Evolutionary conservation across 805 yeast genomes (phyloP).

Genomic region (Ascoidea tarda): DNA sequence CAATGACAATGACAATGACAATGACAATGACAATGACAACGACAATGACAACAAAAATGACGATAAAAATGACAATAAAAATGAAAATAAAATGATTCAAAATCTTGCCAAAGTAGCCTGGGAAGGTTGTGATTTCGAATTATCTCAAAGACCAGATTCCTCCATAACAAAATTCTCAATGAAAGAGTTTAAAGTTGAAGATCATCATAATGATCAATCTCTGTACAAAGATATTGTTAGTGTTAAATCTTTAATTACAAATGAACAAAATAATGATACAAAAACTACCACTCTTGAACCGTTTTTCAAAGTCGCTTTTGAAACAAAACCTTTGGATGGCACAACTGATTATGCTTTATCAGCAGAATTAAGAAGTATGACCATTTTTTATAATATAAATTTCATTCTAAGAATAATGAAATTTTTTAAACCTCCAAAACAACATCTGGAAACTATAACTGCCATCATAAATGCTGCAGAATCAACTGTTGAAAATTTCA

Average conservation of each 20-base stretch:
- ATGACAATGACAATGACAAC: constrained; percentile 19
- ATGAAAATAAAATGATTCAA: constrained; percentile 11
- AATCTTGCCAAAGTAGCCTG: constrained; percentile 67
- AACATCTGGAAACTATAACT: constrained; percentile 76
- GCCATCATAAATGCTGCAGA: constrained; percentile 92
- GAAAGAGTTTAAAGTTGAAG: constrained; percentile 75
- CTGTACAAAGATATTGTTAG: constrained; percentile 81
- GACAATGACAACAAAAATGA: constrained; percentile 5
- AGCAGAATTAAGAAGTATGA: constrained; percentile 72
- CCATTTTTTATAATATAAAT: constrained; percentile 76
- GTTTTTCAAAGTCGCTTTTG: constrained; percentile 71
- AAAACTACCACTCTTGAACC: constrained; percentile 29
- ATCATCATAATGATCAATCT: constrained; percentile 57
- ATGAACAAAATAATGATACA: constrained; percentile 15
- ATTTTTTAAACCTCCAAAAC: constrained; percentile 80
- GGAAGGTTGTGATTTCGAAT: constrained; percentile 66
- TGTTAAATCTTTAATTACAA: constrained; percentile 47
- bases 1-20: not conserved
- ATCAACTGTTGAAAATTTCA: constrained; percentile 81
- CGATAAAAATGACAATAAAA: constrained; percentile 6
- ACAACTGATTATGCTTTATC: constrained; percentile 68
- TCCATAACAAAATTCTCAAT: constrained; percentile 57
- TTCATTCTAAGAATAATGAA: constrained; percentile 61
- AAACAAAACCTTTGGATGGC: constrained; percentile 73
- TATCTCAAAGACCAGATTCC: constrained; percentile 70